Conservation (phyloP, 139 green algal species). For the Picochlorum sp. region DNA sequence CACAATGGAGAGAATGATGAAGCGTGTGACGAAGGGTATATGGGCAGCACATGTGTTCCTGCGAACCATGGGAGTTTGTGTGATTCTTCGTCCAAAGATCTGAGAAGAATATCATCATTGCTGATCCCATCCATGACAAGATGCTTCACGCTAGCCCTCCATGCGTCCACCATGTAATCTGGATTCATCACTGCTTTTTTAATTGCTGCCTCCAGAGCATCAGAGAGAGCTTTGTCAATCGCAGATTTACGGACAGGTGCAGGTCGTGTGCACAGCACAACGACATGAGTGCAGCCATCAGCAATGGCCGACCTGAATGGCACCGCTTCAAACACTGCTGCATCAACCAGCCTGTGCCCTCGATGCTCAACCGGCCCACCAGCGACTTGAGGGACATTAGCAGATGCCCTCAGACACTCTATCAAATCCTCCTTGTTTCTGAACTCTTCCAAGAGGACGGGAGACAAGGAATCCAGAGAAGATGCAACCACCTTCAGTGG, state of each 20-base stretch:
- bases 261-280: constrained; percentile 58
- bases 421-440: constrained; percentile 51
- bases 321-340: constrained; percentile 73
- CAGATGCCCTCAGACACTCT: constrained; percentile 62
- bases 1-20: constrained; percentile 45
- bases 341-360: constrained; percentile 69
- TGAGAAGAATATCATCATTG: constrained; percentile 42
- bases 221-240: constrained; percentile 20
- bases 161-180: constrained; percentile 46
- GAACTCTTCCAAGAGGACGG: constrained; percentile 58
- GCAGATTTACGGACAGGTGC: constrained; percentile 1
- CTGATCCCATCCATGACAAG: constrained; percentile 22
- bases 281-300: constrained; percentile 79
- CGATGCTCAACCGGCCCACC: constrained; percentile 41
- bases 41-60: constrained; percentile 28
- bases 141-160: constrained; percentile 26
- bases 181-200: constrained; percentile 43
- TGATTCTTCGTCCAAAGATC: constrained; percentile 18
- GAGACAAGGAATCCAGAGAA: constrained; percentile 49
- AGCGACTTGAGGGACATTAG: constrained; percentile 67
- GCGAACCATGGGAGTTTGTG: constrained; percentile 35
- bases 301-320: constrained; percentile 47
- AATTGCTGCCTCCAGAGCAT: constrained; percentile 33
- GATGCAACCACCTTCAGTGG: constrained; percentile 74
- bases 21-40: constrained; percentile 15